Base-by-base conservation (phyloP, 2,329 filamentous ascomycete genomes). In the Blastomyces emzantsi region DNA sequence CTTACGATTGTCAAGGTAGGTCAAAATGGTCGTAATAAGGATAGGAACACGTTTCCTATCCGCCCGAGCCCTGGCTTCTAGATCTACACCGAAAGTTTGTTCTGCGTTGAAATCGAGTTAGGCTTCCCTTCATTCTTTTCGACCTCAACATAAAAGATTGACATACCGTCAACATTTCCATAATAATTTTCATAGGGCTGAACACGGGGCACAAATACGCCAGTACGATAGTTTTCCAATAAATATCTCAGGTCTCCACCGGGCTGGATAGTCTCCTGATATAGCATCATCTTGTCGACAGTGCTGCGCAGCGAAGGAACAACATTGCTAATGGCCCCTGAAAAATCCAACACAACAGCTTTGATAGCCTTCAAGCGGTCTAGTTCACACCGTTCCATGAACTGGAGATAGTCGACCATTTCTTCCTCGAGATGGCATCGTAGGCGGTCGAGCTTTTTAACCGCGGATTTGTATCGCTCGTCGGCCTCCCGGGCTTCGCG, bases 151-250 rank as follows among this genome's bases (percentile, higher is more conserved):
- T 15, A 65, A 56, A 7, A 19, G 15, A 19, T 19, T 17, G 4
- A 4, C 75, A 66, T 73, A 84, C 82, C 82, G 74, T 97, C 94
- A 30, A 97, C 92, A 68, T 90, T 92, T 77, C 97, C 97, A 81
- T 99, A 99, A 79, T 99, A 99, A 76, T 97, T 99, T 78, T 99
- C 94, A 76, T 99, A 99, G 3, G 91, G 89, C 57, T 92, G 87
- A 36, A 97, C 93, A 71, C 86, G 92, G 9, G 94, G 94, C 61
- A 91, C 85, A 74, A 96, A 99, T 68, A 88, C 90, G 67, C 94
- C 94, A 7, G 94, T 99, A 67, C 92, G 88, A 78, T 99, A 99
- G 74, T 93, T 99, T 79, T 99, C 94, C 56, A 99, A 82, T 65
- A 99, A 83, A 75, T 97, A 99, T 67, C 94, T 85, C 69, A 99